Evolutionary conservation across 2,329 filamentous ascomycete species (phyloP), one percentile per base, ranked within the genome.

Genomic region (Sclerotinia sclerotiorum): DNA sequence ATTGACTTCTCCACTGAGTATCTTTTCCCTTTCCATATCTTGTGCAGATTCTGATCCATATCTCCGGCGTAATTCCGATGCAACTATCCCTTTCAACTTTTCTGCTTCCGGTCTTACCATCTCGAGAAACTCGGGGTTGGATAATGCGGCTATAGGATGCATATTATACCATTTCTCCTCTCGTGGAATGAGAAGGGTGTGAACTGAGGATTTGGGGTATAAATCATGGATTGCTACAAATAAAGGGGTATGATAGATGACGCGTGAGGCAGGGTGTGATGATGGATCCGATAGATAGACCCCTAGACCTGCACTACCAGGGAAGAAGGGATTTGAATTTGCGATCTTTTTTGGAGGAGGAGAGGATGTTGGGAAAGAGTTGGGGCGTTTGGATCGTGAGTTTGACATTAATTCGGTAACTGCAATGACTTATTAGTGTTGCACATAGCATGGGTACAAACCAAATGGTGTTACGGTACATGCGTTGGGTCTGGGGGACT

Each of bases 151-250:
- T 75, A 94, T 90, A 0, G 94, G 94, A 74, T 97, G 90, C 15
- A 87, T 81, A 7, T 83, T 80, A 73, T 84, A 87, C 76, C 88
- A 86, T 2, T 78, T 75, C 0, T 82, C 76, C 52, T 90, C 86
- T 62, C 94, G 90, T 8, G 94, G 92, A 6, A 98, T 87, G n/a
- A 98, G 86, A 3, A 99, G 90, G 1, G 92, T 84, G 80, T 99
- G 95, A 5, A 97, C 83, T 4, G 86, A 88, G 4, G 91, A 87
- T 79, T 98, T 99, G 11, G 95, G 94, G 77, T 88, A 99, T 70
- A 88, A 82, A 80, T 99, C 95, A 74, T 89, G 85, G 78, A 98
- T 91, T 27, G 88, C 85, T 63, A 94, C 91, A 72, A 90, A 92
- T 70, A 87, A 80, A n/a, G 86, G 82, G 72, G 87, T 86, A 78